Base-by-base conservation (phyloP, 805 yeast species). In the Candida peoriensis region DNA sequence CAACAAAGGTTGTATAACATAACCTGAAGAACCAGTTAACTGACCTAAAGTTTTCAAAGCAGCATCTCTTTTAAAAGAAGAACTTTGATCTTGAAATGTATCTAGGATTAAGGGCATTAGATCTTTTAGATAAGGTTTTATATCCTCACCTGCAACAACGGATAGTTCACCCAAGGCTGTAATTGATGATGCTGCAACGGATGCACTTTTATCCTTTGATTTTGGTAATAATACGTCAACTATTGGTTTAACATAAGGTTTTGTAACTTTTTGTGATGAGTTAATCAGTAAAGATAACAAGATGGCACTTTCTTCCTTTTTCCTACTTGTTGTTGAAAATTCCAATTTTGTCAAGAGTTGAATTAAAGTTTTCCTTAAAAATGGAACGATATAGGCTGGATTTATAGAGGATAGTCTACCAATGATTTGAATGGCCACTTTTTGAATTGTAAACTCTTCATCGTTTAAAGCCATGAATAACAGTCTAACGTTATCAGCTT, bases 341-440 rank as follows among this genome's bases (percentile, higher is more conserved):
- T 88, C 95, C 33, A 93, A 63, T 40, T 85, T 84, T 0, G 96
- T 87, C 30, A 94, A 58, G 11, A 89, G 66, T 55, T 90, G 97
- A 28, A 93, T 76, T 42, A 94, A 61, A 0, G 90, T 77, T 54
- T 87, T 90, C 47, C 97, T 71, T 35, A 93, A 66, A 0, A 95
- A 85, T 0, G 99, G 98, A 24, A 90, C 88, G 43, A 93, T 85
- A 57, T 87, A 90, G 0, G 98, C 97, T 0, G 99, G 97, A 50
- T 93, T 93, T 26, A 87, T 81, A 2, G 76, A 61, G 0, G 96
- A 81, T 13, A 93, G 61, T 37, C 97, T 70, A 3, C 98, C 97
- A 39, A 93, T 75, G 9, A 89, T 72, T 32, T 70, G 70, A 22
- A 90, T 75, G 0, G 95, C 82, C 12, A 77, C 82, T 48, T 83